Conservation (phyloP, 2,329 filamentous ascomycete species). For the Xylaria hypoxylon region DNA sequence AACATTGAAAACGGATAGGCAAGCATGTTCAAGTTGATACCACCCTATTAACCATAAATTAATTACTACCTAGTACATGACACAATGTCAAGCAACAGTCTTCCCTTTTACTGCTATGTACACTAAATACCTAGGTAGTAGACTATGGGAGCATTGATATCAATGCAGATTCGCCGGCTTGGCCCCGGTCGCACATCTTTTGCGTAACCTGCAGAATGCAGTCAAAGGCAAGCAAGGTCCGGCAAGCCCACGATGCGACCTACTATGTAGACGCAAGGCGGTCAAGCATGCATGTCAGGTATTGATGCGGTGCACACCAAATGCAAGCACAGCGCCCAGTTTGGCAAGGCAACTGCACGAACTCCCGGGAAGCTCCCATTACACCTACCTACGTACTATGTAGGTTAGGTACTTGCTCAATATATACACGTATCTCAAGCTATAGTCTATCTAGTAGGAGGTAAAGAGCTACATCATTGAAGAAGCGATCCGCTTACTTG, state of each 20-base stretch:
- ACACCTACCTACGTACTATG: too few species aligned
- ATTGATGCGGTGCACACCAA: constrained; percentile 24
- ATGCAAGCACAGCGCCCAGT: constrained; percentile 26
- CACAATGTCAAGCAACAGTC: constrained; percentile 6
- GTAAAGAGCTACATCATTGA: too few species aligned
- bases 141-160: constrained; percentile 6
- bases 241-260: constrained; percentile 30
- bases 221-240: constrained; percentile 11
- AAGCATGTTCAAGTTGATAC: constrained; percentile 2
- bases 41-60: constrained; percentile 1
- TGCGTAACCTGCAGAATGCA: constrained; percentile 16
- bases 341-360: constrained; percentile 21
- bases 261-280: constrained; percentile 29
- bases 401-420: too few species aligned
- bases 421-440: too few species aligned
- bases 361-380: constrained; percentile 12
- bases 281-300: constrained; percentile 32
- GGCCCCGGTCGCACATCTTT: constrained; percentile 7
- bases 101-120: neutral
- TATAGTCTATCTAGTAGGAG: too few species aligned
- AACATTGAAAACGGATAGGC: neutral
- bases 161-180: constrained; percentile 6
- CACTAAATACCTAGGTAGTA: too few species aligned
- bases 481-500: too few species aligned
- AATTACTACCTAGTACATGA: too few species aligned